Evolutionary conservation across 106 monocot genomes (phyloP), one percentile per base, ranked within the genome.

Genomic region (Phalaenopsis aphrodite): DNA sequence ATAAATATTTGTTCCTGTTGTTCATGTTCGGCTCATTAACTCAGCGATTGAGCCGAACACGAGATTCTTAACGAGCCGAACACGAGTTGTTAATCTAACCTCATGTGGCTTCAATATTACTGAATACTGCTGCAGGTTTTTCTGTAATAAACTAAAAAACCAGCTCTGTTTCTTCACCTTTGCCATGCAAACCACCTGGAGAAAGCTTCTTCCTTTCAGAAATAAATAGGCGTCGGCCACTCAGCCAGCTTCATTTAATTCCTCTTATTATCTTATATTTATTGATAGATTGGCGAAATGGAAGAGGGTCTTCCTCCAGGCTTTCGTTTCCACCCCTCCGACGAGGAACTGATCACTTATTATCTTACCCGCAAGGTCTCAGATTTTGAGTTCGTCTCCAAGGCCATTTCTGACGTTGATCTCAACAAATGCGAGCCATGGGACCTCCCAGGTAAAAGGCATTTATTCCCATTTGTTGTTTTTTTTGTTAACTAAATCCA

Each of bases 351-450:
- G 69, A 84, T 93, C 85, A 85, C 93, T 76, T 93, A 87, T 79
- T 93, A 93, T 65, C 90, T 93, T 23, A 43, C 81, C 4, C 84
- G 80, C 4, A 93, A 93, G 87, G 75, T 90, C 75, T 78, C 87
- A 11, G 88, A 90, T 77, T 71, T 87, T 17, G 82, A 85, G 1
- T 93, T 90, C 85, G 56, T 47, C 3, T 55, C 93, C 0, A 75
- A 77, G 2, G 93, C 90, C 56, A 90, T 93, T 57, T 79, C 90
- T 0, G 90, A 90, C 39, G 93, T 93, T 14, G 87, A 93, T 79
- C 88, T 93, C 76, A 93, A 93, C 87, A 93, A 90, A 75, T 93
- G 87, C 38, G 93, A 93, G 65, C 93, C 93, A 48, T 93, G 93
- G 93, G 93, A 93, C 15, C 90, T 93, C 16, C 93, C 93, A 56